Conservation (phyloP, 2,329 filamentous ascomycete genomes). For the Xylariaceae sp. region DNA sequence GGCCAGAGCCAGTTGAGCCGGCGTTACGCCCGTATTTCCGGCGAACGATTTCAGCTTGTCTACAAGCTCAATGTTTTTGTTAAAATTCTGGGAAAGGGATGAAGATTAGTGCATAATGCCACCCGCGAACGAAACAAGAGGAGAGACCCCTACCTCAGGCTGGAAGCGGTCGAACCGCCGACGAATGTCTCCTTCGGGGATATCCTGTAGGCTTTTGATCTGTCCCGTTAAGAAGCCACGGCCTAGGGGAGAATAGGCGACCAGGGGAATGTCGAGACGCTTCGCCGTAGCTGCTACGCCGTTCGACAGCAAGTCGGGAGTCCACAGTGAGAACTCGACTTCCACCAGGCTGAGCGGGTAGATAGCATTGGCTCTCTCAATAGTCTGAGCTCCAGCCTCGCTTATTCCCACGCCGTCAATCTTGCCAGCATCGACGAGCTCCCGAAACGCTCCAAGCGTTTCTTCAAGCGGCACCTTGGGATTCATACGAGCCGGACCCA, state of each 20-base stretch:
- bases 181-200: constrained; percentile 51
- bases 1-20: constrained; percentile 16
- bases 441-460: constrained; percentile 33
- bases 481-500: constrained; percentile 52
- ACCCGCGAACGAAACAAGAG: too few relatives aligned
- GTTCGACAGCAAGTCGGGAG: constrained; percentile 59
- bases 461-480: constrained; percentile 39
- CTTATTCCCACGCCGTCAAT: constrained; percentile 35
- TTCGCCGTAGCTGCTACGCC: constrained; percentile 58
- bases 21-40: constrained; percentile 5
- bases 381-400: constrained; percentile 39
- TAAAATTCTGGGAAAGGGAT: constrained; percentile 6
- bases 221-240: constrained; percentile 57
- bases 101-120: neutral
- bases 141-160: constrained; percentile 47
- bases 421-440: constrained; percentile 38
- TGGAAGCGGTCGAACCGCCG: constrained; percentile 50
- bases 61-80: constrained; percentile 20
- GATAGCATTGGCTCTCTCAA: constrained; percentile 51
- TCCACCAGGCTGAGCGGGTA: constrained; percentile 62
- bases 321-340: constrained; percentile 61
- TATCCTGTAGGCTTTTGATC: constrained; percentile 48
- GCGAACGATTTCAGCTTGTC: constrained; percentile 12
- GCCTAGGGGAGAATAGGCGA: constrained; percentile 63
- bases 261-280: constrained; percentile 58